phyloP scores from a whole-genome alignment of 108 stramenopile species.

The Nitzschia palea region DNA sequence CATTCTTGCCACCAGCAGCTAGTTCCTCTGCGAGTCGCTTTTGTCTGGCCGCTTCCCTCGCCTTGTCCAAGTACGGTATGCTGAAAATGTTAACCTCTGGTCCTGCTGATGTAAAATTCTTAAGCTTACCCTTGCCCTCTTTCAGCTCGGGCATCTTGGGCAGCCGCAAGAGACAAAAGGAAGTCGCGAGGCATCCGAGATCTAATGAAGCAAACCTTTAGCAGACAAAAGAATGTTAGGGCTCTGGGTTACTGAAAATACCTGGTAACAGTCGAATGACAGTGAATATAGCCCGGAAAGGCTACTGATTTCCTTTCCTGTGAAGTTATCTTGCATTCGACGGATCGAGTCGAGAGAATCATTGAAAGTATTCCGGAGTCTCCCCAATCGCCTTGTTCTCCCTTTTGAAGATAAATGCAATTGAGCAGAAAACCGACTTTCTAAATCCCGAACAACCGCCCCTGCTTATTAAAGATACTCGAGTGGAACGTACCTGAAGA shows the following conservation, averaged over 20 bases:
- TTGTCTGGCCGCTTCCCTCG: constrained; percentile 88
- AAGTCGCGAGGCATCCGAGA: constrained; percentile 83
- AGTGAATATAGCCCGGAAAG: constrained; percentile 61
- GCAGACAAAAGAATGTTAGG: constrained; percentile 45
- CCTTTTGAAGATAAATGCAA: constrained; percentile 34
- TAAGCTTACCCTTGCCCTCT: constrained; percentile 54
- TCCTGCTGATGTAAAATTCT: constrained; percentile 75
- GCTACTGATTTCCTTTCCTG: constrained; percentile 61
- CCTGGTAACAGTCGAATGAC: constrained; percentile 36
- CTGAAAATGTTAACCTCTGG: constrained; percentile 77
- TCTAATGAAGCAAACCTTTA: constrained; percentile 90
- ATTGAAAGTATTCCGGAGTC: constrained; percentile 6
- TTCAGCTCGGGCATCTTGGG: constrained; percentile 98
- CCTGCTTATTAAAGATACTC: constrained; percentile 10
- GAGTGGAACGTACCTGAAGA: constrained; percentile 69
- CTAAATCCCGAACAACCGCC: constrained; percentile 24
- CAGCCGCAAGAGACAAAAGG: constrained; percentile 90
- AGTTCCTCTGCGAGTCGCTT: constrained; percentile 82
- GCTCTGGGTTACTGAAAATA: constrained; percentile 67
- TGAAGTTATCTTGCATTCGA: constrained; percentile 35
- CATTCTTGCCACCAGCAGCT: constrained; percentile 88
- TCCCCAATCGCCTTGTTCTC: not conserved
- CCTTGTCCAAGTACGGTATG: constrained; percentile 89
- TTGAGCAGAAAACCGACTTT: not conserved
- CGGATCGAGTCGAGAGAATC: constrained; percentile 15